These are phyloP conservation scores for Umbelopsis sp. DNA, from an alignment of 192 early-diverging fungal species.

Conservation along the genomic window DNA sequence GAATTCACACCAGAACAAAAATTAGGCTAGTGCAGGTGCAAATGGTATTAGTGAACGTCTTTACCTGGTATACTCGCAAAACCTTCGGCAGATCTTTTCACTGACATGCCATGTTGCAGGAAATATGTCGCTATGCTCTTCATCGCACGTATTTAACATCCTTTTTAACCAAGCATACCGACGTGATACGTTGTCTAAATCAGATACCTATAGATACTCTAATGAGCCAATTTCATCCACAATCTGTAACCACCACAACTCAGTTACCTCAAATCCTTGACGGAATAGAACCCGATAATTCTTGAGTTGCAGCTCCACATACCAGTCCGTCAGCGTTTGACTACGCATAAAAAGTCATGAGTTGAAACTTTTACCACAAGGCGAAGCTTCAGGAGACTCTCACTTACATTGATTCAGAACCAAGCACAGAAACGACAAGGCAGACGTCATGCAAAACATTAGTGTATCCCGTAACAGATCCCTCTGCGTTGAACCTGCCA, in stretches of 20 bases:
- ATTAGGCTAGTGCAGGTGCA: conserved; percentile 5
- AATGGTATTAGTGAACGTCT: conserved; percentile 15
- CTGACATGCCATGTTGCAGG: conserved; percentile 79
- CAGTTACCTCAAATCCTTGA: conserved; percentile 63
- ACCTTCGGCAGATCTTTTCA: conserved; percentile 68
- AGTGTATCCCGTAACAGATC: conserved; percentile 54
- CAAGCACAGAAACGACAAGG: conserved; percentile 72
- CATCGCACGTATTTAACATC: conserved; percentile 85
- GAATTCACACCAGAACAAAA: neutral
- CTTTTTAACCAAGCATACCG: conserved; percentile 94
- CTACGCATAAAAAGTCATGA: conserved; percentile 26
- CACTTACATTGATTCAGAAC: conserved; percentile 61
- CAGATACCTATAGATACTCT: conserved; percentile 43
- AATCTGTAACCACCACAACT: neutral
- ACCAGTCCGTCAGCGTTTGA: conserved; percentile 72
- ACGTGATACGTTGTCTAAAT: conserved; percentile 80
- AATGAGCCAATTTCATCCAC: neutral
- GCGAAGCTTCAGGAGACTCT: neutral
- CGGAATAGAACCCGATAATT: conserved; percentile 85
- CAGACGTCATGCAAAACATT: conserved; percentile 74
- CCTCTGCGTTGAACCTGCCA: conserved; percentile 66
- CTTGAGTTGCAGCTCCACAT: conserved; percentile 80
- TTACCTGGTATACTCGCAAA: conserved; percentile 86
- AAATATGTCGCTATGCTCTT: conserved; percentile 85
- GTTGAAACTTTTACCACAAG: neutral